Evolutionary conservation across 441 rosid genomes (phyloP).

Genomic region (Gossypium schwendimanii): DNA sequence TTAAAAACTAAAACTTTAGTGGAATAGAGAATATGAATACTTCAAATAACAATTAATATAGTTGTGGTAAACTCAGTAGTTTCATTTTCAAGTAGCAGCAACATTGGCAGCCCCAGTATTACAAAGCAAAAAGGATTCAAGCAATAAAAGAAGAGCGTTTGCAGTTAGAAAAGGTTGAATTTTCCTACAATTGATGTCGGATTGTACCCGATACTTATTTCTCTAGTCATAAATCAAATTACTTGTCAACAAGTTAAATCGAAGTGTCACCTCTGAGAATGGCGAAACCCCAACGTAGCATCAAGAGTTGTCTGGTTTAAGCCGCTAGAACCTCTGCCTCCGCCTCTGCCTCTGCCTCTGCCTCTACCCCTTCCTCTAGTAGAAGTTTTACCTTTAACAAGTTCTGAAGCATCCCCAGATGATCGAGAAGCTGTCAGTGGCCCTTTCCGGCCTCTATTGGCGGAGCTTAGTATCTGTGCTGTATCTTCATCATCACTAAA

Average conservation of each 20-base stretch:
- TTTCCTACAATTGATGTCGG: not conserved
- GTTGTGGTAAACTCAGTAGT: not conserved
- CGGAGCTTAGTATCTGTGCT: constrained; percentile 37
- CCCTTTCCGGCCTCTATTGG: constrained; percentile 57
- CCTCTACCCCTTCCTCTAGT: constrained; percentile 83
- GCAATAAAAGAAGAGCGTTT: not conserved
- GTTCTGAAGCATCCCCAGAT: constrained; percentile 31
- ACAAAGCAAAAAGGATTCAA: not conserved
- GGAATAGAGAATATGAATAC: not conserved
- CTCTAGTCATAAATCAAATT: not conserved
- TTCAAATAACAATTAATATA: not conserved
- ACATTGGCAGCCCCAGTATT: not conserved
- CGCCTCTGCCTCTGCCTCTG: constrained; percentile 29
- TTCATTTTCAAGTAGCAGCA: not conserved
- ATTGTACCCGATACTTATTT: not conserved
- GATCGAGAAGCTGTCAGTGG: constrained; percentile 42
- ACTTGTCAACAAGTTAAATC: constrained; percentile 13
- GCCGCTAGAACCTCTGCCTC: constrained; percentile 38
- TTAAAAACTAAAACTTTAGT: not conserved
- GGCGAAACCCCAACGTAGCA: constrained; percentile 59
- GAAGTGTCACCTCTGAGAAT: constrained; percentile 54
- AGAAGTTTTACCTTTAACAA: constrained; percentile 47
- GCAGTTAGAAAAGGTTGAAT: no score
- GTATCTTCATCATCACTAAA: constrained; percentile 93
- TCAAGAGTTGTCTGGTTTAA: constrained; percentile 91